Evolutionary conservation across 2,329 filamentous ascomycete genomes (phyloP).

Genomic region (Talaromyces sp.): DNA sequence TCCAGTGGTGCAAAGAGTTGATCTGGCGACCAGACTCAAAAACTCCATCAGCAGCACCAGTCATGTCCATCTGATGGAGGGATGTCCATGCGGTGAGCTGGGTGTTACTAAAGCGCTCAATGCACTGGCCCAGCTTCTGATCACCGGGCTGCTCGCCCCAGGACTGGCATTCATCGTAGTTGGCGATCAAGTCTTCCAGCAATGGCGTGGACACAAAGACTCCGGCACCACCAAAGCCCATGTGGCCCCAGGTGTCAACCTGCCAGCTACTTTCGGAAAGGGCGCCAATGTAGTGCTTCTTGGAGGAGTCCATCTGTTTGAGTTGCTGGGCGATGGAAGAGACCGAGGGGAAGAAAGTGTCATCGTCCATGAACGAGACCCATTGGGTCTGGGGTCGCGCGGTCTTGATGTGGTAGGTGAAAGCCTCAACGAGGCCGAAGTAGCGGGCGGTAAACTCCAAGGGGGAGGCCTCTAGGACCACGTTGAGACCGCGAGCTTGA

Average conservation of each 20-base stretch:
- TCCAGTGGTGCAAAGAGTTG: slow-evolving; percentile 42
- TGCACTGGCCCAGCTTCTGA: slow-evolving; percentile 40
- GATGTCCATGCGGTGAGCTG: slow-evolving; percentile 37
- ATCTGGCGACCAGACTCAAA: slow-evolving; percentile 41
- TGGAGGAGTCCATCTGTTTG: slow-evolving; percentile 33
- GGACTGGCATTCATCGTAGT: slow-evolving; percentile 39
- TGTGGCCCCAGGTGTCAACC: slow-evolving; percentile 39
- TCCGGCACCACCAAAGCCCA: slow-evolving; percentile 41
- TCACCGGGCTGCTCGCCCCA: slow-evolving; percentile 40
- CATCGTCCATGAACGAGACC: slow-evolving; percentile 41
- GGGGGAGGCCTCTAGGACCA: slow-evolving; percentile 35
- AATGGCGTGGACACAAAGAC: slow-evolving; percentile 39
- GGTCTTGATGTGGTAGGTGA: slow-evolving; percentile 33
- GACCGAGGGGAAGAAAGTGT: slow-evolving; percentile 40
- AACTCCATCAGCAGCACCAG: slow-evolving; percentile 36
- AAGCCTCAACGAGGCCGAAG: slow-evolving; percentile 38
- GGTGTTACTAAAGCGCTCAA: slow-evolving; percentile 35
- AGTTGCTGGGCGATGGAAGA: slow-evolving; percentile 31
- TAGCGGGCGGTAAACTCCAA: slow-evolving; percentile 40
- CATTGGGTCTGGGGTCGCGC: slow-evolving; percentile 36
- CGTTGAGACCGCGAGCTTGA: slow-evolving; percentile 36
- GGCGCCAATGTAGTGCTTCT: slow-evolving; percentile 40
- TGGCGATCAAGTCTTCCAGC: slow-evolving; percentile 30
- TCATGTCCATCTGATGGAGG: slow-evolving; percentile 42
- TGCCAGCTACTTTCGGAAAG: slow-evolving; percentile 41